phyloP scores from a whole-genome alignment of 2,329 filamentous ascomycete species.

The Atkinsonella hypoxylon region DNA sequence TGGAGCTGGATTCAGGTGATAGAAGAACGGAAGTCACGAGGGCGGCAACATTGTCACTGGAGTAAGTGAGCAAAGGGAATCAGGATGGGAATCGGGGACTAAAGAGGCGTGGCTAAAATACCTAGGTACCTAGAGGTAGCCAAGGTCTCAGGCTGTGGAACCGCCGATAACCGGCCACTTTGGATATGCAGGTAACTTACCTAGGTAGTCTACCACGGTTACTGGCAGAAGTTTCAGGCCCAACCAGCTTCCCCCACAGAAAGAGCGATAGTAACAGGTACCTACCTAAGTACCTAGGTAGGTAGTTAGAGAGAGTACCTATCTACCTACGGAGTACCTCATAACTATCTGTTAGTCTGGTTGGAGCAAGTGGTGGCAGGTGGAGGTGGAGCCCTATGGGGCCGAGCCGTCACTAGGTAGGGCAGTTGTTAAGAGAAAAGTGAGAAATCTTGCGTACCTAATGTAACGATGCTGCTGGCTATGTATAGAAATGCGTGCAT shows the following conservation, averaged over 20 bases:
- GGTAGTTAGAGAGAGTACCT: no score
- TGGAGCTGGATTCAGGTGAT: neutral
- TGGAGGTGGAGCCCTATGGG: neutral
- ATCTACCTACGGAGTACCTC: no score
- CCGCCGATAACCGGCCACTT: conserved; percentile 6
- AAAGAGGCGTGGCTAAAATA: neutral
- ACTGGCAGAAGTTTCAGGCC: neutral
- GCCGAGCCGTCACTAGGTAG: neutral
- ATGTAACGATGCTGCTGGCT: no score
- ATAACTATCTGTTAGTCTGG: no score
- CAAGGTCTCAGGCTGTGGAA: conserved; percentile 2
- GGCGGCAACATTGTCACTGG: neutral
- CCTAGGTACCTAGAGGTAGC: no score
- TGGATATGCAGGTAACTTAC: no score
- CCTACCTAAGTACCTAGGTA: no score
- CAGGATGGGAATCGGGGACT: no score
- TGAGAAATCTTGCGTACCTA: neutral
- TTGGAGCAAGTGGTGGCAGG: neutral
- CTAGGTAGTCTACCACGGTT: neutral
- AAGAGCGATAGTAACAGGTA: neutral
- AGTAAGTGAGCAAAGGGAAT: neutral
- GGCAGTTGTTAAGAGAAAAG: conserved; percentile 4
- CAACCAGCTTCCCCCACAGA: conserved; percentile 1
- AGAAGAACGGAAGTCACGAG: conserved; percentile 9
- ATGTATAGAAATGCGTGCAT: no score